A percentile compares a stretch with the other conserved stretches of the same genome.
Conservation (phyloP, 1,139 yeast species). For the Yamadazyma triangularis region DNA sequence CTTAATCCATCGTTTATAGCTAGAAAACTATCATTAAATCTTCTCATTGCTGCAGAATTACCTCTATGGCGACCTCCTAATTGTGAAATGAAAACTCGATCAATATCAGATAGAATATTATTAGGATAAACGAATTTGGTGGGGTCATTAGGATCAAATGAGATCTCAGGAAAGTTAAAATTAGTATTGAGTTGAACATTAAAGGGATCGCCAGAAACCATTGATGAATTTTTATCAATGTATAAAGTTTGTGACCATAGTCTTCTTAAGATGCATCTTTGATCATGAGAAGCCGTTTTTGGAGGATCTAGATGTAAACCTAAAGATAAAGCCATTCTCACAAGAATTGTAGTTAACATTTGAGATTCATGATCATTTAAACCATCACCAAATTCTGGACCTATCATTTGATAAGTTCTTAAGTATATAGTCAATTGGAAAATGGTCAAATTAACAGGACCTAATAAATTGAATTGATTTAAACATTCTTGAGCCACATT, state of each 20-base stretch:
- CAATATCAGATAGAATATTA: background rate
- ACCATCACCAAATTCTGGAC: constrained; percentile 7
- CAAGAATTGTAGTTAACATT: constrained; percentile 14
- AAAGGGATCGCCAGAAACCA: background rate
- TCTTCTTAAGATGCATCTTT: too few species aligned
- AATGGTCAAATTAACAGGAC: constrained; percentile 2
- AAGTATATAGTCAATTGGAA: constrained; percentile 7
- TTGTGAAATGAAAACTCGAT: too few species aligned
- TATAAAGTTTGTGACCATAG: background rate
- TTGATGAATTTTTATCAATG: background rate
- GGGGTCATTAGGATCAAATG: too few species aligned
- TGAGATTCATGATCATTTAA: background rate
- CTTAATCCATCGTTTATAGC: background rate
- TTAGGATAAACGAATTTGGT: too few species aligned
- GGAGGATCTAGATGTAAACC: constrained; percentile 44
- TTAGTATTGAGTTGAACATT: background rate
- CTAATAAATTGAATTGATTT: constrained; percentile 27
- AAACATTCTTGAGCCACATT: constrained; percentile 35
- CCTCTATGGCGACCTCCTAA: too few species aligned
- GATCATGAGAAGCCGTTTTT: too few species aligned
- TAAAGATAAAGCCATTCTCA: constrained; percentile 38
- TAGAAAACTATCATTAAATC: background rate
- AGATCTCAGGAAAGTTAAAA: background rate
- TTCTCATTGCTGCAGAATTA: background rate
- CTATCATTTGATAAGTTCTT: constrained; percentile 5